Evolutionary conservation across 2,329 filamentous ascomycete genomes (phyloP).

Genomic region (Apiospora koreana): DNA sequence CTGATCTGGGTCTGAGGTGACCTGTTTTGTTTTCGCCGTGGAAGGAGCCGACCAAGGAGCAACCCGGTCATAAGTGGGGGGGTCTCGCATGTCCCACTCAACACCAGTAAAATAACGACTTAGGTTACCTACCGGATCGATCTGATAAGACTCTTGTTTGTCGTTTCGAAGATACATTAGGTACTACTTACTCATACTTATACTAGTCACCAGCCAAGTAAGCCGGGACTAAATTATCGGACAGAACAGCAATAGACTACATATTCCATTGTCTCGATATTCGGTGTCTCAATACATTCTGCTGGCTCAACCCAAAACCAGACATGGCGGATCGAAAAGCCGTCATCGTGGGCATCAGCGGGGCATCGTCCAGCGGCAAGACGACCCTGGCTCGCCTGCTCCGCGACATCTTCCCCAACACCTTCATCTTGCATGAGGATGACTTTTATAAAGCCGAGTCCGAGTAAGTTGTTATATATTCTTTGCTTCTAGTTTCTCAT

Average conservation of each 20-base stretch:
- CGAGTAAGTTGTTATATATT: conserved; percentile 46
- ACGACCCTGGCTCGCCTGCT: conserved; percentile 88
- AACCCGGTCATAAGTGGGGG: background rate
- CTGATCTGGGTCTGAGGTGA: background rate
- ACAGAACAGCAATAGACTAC: too few species aligned
- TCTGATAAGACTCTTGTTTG: background rate
- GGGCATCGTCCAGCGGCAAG: conserved; percentile 91
- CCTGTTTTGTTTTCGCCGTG: background rate
- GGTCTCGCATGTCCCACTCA: background rate
- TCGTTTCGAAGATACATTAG: background rate
- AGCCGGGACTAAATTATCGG: background rate
- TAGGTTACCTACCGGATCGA: background rate
- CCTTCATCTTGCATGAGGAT: conserved; percentile 90
- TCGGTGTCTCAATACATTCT: too few species aligned
- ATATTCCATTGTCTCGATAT: too few species aligned
- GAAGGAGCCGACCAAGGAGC: background rate
- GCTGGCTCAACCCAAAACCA: too few species aligned
- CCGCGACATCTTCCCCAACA: conserved; percentile 74
- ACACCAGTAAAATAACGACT: background rate
- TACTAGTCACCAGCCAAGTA: background rate
- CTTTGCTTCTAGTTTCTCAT: too few species aligned
- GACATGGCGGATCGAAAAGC: conserved; percentile 40
- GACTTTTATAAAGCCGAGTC: conserved; percentile 89
- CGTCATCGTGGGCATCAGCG: conserved; percentile 79
- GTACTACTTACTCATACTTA: background rate